Evolutionary conservation across 345 rosid genomes (phyloP).

Genomic region (Euphorbia tirucalli): DNA sequence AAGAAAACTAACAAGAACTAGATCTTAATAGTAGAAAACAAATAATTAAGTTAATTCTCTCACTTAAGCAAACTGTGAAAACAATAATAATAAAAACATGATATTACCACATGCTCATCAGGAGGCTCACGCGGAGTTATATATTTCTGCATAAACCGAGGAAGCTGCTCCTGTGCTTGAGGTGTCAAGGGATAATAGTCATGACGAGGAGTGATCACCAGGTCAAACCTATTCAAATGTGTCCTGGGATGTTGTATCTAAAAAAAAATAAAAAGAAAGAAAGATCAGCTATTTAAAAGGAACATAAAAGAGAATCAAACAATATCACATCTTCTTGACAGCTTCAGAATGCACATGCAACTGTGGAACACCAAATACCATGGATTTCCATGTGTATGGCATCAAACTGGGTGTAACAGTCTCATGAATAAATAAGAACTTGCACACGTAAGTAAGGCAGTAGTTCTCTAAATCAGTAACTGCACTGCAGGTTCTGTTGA

Average conservation of each 20-base stretch:
- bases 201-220: slow-evolving; percentile 89
- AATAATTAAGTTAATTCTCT: slow-evolving; percentile 8
- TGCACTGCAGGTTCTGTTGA: not conserved
- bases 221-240: slow-evolving; percentile 80
- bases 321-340: not conserved
- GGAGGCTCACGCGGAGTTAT: slow-evolving; percentile 84
- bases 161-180: slow-evolving; percentile 73
- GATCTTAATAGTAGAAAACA: not conserved
- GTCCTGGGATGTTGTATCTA: slow-evolving; percentile 95
- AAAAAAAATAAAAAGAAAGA: slow-evolving; percentile 1
- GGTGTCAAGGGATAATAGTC: slow-evolving; percentile 88
- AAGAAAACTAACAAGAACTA: slow-evolving; percentile 7
- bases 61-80: slow-evolving; percentile 1
- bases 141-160: slow-evolving; percentile 72
- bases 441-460: not conserved
- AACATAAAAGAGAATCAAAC: not conserved
- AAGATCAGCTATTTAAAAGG: not conserved
- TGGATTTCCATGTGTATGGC: not conserved
- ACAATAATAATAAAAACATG: not conserved
- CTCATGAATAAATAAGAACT: not conserved
- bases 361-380: not conserved
- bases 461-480: not conserved
- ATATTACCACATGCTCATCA: slow-evolving; percentile 64
- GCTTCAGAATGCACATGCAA: not conserved
- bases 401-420: not conserved